Conservation (phyloP, 371 early-diverging fungal genomes). For the Syncephalastrum racemosum region DNA sequence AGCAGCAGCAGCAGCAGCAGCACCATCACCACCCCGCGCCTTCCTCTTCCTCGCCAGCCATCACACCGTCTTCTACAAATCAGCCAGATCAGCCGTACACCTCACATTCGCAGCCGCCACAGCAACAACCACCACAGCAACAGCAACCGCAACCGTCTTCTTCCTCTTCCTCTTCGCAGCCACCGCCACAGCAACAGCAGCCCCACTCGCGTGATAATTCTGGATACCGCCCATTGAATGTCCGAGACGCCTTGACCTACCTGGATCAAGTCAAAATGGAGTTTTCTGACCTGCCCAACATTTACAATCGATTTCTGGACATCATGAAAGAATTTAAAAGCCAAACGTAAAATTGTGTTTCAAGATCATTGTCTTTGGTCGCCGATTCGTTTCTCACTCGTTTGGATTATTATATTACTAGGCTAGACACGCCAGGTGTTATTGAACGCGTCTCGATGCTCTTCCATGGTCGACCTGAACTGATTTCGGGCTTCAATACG, state of each 20-base stretch:
- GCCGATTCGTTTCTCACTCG: no score
- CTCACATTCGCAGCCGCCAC: background rate
- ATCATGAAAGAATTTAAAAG: slow-evolving; percentile 99
- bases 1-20: background rate
- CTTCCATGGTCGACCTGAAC: slow-evolving; percentile 87
- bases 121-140: no score
- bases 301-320: slow-evolving; percentile 96
- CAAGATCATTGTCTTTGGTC: background rate
- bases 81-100: no score
- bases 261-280: slow-evolving; percentile 95
- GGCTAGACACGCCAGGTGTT: slow-evolving; percentile 97
- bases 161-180: background rate
- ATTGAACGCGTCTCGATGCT: slow-evolving; percentile 93
- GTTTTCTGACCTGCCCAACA: slow-evolving; percentile 87
- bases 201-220: slow-evolving; percentile 3
- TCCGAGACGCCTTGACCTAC: slow-evolving; percentile 93
- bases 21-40: background rate
- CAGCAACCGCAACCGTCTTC: no score
- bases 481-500: slow-evolving; percentile 97
- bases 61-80: no score
- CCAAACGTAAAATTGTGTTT: slow-evolving; percentile 64
- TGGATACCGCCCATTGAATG: slow-evolving; percentile 48
- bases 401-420: slow-evolving; percentile 15
- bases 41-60: background rate
- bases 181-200: background rate